Evolutionary conservation across 2,329 filamentous ascomycete species (phyloP).

Genomic region (Trichoderma endophyticum): DNA sequence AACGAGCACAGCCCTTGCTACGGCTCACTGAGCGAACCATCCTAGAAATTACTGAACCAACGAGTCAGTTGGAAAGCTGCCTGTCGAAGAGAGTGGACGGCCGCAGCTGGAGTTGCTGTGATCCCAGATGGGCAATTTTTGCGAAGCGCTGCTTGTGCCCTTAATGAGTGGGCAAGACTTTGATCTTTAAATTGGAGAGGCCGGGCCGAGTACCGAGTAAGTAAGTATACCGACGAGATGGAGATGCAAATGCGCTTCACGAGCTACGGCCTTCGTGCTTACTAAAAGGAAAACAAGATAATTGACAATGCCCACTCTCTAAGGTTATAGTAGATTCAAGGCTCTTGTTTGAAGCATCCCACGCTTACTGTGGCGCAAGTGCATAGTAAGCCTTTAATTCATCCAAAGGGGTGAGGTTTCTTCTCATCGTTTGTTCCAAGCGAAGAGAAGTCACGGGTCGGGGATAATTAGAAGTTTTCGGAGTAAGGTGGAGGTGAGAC

Average conservation of each 20-base stretch:
- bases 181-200: not conserved
- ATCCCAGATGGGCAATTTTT: not conserved
- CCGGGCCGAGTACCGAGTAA: not conserved
- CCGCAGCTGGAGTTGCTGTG: not conserved
- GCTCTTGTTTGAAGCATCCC: not conserved
- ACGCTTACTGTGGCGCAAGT: not conserved
- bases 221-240: not conserved
- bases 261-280: not conserved
- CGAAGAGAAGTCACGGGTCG: not conserved
- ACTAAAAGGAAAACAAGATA: not conserved
- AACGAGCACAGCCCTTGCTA: conserved; percentile 7
- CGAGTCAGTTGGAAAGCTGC: not conserved
- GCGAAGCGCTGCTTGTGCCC: not conserved
- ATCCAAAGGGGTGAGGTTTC: not conserved
- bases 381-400: not conserved
- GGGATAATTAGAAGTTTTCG: not conserved
- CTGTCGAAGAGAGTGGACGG: not conserved
- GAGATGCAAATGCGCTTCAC: not conserved
- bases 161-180: not conserved
- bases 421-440: not conserved
- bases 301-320: not conserved
- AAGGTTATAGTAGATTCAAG: not conserved
- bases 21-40: conserved; percentile 10
- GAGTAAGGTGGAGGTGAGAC: not conserved
- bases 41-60: not conserved